Base-by-base conservation (phyloP, 2,329 filamentous ascomycete species). In the Cryoendolithus antarcticus region DNA sequence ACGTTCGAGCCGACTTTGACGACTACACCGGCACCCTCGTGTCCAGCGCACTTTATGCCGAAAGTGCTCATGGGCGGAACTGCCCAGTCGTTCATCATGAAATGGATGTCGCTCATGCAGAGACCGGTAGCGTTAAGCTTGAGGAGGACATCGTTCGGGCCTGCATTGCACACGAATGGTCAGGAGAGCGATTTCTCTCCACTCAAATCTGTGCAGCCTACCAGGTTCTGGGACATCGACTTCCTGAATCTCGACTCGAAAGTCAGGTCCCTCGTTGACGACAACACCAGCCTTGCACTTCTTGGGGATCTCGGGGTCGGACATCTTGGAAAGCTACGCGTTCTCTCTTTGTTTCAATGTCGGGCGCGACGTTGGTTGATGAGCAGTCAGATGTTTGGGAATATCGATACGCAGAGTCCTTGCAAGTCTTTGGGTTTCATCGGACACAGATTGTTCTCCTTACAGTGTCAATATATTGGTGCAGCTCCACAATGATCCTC, bases 41-140 rank as follows among this genome's bases (percentile, higher is more conserved):
- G 72, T 40, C 52, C 52, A 24, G 53, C 50, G 32, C 49, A 60
- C 13, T 52, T 53, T 21, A 49, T 54, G 38, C 51, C 51, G 39
- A 59, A 58, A 19, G 45, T 40, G 0, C 60, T 63, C 67, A 71
- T 71, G n/a, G 58, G 56, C 0, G 65, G 64, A 0, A 63, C 39
- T 0, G 62, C 65, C 57, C 70, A 65, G 49, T 77, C 72, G 39
- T 67, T 66, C 35, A 69, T 44, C 69, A 74, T 73, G 19, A 69
- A 69, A 49, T 77, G 72, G 11, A 77, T 55, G 47, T 77, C 74
- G 28, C 64, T 67, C 43, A 69, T 66, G 58, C 74, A 77, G 35
- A 77, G 62, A 0, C 74, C 74, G 1, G 72, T 77, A 19, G 63
- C 64, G 41, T 75, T 77, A 38, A 77, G 61, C 38, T 66, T 69